Conservation (phyloP, 495 filamentous ascomycete species). For the Tuber magnatum region DNA sequence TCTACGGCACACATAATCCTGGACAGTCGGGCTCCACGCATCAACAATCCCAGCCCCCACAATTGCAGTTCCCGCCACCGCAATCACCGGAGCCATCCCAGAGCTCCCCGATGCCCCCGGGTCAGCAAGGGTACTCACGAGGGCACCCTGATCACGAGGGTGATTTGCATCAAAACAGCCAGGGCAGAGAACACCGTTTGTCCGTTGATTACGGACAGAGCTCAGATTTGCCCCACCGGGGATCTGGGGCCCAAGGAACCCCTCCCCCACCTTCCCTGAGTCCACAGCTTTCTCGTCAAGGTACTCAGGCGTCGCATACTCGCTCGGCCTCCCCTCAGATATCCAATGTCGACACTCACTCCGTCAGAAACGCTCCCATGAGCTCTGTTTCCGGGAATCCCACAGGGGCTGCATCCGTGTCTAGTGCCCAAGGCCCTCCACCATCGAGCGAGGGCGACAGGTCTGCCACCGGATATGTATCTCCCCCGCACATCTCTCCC, state of each 20-base stretch:
- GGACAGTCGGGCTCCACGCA: constrained; percentile 10
- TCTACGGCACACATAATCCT: constrained; percentile 1
- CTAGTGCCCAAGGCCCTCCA: background rate
- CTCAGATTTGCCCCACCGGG: background rate
- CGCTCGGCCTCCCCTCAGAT: background rate
- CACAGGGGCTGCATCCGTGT: background rate
- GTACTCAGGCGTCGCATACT: constrained; percentile 1
- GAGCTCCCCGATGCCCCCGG: background rate
- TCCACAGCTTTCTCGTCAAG: background rate
- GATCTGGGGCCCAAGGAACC: background rate
- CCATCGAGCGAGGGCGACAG: background rate
- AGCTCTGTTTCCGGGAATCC: background rate
- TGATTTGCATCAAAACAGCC: background rate
- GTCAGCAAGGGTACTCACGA: constrained; percentile 6
- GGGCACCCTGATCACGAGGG: constrained; percentile 2
- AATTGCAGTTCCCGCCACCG: background rate
- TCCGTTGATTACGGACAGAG: background rate
- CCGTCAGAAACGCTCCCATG: background rate
- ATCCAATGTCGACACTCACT: background rate
- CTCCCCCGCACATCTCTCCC: background rate
- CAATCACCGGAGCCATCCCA: constrained; percentile 2
- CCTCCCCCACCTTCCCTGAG: background rate
- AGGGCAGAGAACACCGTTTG: background rate
- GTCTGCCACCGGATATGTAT: background rate
- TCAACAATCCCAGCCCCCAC: background rate